A percentile compares a stretch with the other conserved stretches of the same genome.
Conservation (phyloP, 2,329 filamentous ascomycete genomes). For the Samsoniella hepiali region DNA sequence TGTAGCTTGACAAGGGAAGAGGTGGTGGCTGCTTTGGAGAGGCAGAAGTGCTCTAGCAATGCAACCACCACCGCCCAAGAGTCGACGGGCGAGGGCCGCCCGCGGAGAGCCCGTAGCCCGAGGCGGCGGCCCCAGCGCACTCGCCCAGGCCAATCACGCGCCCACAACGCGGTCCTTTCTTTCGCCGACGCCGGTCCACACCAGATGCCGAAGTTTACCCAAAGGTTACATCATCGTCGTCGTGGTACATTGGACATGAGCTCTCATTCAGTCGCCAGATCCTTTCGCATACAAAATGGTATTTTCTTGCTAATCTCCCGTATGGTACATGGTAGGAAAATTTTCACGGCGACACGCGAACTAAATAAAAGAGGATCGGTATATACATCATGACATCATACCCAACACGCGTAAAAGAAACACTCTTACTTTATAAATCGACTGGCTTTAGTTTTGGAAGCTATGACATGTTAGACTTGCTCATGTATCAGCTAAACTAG, state of each 20-base stretch:
- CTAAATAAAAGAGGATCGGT: neutral
- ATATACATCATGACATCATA: constrained; percentile 2
- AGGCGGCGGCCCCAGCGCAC: neutral
- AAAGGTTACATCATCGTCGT: constrained; percentile 14
- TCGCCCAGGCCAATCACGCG: constrained; percentile 17
- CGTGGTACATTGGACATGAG: neutral
- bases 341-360: neutral
- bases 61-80: constrained; percentile 3
- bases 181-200: constrained; percentile 18
- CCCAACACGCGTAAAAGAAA: neutral
- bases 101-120: constrained; percentile 2
- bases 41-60: neutral
- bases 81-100: constrained; percentile 5
- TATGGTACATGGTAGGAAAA: neutral
- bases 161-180: constrained; percentile 17
- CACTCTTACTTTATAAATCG: neutral
- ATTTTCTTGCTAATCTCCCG: neutral
- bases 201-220: constrained; percentile 18
- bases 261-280: neutral
- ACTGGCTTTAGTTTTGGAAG: constrained; percentile 6
- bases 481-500: no score
- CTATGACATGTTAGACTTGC: constrained; percentile 12
- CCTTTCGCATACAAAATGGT: neutral
- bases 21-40: constrained; percentile 5
- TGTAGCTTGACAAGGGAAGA: constrained; percentile 4